Evolutionary conservation across 148 eudicot species (phyloP).

Genomic region (Heliosperma pusillum): DNA sequence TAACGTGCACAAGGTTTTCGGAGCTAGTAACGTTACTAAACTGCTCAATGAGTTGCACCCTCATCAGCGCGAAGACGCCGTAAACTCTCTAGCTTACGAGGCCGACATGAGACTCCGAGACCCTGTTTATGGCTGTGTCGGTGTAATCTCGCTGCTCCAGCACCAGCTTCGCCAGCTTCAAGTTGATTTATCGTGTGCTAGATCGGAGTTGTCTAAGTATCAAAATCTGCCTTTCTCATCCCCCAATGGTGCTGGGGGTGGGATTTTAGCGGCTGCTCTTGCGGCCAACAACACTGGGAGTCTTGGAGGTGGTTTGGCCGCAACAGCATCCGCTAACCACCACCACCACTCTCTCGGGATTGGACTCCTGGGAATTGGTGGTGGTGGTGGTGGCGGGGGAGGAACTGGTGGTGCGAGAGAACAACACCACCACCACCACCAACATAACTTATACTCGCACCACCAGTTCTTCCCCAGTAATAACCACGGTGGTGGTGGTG

Average conservation of each 20-base stretch:
- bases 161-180: slow-evolving; percentile 89
- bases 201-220: slow-evolving; percentile 75
- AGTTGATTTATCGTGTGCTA: slow-evolving; percentile 61
- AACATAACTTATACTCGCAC: slow-evolving; percentile 30
- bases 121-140: slow-evolving; percentile 87
- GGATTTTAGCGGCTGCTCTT: slow-evolving; percentile 31
- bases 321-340: slow-evolving; percentile 5
- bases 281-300: neutral
- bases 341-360: slow-evolving; percentile 31
- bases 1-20: slow-evolving; percentile 79
- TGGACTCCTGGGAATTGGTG: slow-evolving; percentile 23
- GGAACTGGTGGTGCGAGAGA: slow-evolving; percentile 23
- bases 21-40: slow-evolving; percentile 83
- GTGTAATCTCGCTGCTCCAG: slow-evolving; percentile 78
- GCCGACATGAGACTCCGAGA: slow-evolving; percentile 91
- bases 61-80: slow-evolving; percentile 84
- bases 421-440: slow-evolving; percentile 11
- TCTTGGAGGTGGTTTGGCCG: neutral
- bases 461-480: slow-evolving; percentile 68
- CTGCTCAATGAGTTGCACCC: slow-evolving; percentile 79
- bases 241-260: slow-evolving; percentile 16
- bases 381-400: slow-evolving; percentile 24
- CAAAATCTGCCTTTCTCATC: slow-evolving; percentile 38
- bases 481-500: slow-evolving; percentile 15
- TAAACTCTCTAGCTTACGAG: slow-evolving; percentile 76